Percentiles rank a stretch among this genome's conserved stretches.
Conservation (phyloP, 345 rosid species). For the Adansonia digitata region DNA sequence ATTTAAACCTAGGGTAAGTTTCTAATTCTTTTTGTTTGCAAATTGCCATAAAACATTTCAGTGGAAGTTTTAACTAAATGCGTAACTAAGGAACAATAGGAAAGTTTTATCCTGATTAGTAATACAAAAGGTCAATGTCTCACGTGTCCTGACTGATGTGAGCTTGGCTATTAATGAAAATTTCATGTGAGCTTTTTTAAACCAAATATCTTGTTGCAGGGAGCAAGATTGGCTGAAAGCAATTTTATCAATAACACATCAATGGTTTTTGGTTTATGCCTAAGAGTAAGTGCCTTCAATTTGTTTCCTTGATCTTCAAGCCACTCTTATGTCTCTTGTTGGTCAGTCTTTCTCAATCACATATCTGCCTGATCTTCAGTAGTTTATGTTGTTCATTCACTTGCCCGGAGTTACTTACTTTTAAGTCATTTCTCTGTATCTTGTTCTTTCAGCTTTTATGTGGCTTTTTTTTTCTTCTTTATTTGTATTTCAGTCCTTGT, state of each 20-base stretch:
- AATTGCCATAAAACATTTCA: not conserved
- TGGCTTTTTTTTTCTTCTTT: slow-evolving; percentile 2
- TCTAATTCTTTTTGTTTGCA: not conserved
- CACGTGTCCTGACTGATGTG: not conserved
- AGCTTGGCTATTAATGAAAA: not conserved
- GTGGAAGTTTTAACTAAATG: not conserved
- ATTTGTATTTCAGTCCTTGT: slow-evolving; percentile 47
- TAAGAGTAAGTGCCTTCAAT: slow-evolving; percentile 53
- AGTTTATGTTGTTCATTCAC: not conserved
- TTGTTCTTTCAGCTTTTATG: not conserved
- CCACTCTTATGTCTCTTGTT: slow-evolving; percentile 5
- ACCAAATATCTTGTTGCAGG: slow-evolving; percentile 38
- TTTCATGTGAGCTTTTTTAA: not conserved
- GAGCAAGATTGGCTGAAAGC: slow-evolving; percentile 83
- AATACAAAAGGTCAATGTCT: not conserved
- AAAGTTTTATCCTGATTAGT: too few species aligned
- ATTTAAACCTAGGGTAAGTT: not conserved
- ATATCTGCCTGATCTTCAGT: not conserved
- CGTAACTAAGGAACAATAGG: too few species aligned
- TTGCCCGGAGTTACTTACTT: not conserved
- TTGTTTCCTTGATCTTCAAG: slow-evolving; percentile 12
- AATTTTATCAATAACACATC: slow-evolving; percentile 92
- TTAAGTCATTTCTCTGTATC: not conserved
- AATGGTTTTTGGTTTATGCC: slow-evolving; percentile 85
- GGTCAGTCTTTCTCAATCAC: not conserved